Conservation (phyloP, 805 yeast species). For the Spathaspora gorwiae region DNA sequence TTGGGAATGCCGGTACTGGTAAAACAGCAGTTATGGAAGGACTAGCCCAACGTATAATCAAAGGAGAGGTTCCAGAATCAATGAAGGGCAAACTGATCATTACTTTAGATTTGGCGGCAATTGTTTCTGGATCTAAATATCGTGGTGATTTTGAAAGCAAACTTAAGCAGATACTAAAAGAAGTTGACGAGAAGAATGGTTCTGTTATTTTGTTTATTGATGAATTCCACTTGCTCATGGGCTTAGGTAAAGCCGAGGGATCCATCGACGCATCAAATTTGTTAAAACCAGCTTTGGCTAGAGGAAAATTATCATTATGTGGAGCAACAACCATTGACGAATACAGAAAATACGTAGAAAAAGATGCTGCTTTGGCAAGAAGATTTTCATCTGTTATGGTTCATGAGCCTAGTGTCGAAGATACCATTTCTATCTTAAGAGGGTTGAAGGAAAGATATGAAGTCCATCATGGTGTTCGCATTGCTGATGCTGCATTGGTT, state of each 20-base stretch:
- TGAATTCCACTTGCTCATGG: constrained; percentile 84
- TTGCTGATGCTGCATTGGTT: constrained; percentile 86
- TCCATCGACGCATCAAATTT: constrained; percentile 93
- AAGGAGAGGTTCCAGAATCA: constrained; percentile 91
- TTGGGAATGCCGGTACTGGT: constrained; percentile 98
- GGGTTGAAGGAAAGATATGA: constrained; percentile 93
- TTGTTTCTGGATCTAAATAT: constrained; percentile 92
- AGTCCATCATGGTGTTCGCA: constrained; percentile 96
- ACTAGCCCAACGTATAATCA: constrained; percentile 84
- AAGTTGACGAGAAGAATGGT: constrained; percentile 75
- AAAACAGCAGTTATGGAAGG: constrained; percentile 97
- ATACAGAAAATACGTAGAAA: constrained; percentile 87
- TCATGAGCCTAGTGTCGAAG: constrained; percentile 85
- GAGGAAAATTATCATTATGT: constrained; percentile 88
- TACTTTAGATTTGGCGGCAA: constrained; percentile 80
- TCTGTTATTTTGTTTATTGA: constrained; percentile 79
- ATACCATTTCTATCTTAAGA: constrained; percentile 84
- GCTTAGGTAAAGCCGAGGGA: constrained; percentile 91
- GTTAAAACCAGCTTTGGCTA: constrained; percentile 87
- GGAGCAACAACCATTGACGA: constrained; percentile 97
- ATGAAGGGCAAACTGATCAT: constrained; percentile 82
- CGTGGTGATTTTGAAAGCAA: constrained; percentile 96
- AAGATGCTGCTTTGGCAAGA: constrained; percentile 93
- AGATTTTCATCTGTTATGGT: constrained; percentile 86
- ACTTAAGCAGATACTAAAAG: constrained; percentile 72